Evolutionary conservation across 179 eudicot genomes (phyloP), one percentile per base, ranked within the genome.

Genomic region (Spinacia oleracea): DNA sequence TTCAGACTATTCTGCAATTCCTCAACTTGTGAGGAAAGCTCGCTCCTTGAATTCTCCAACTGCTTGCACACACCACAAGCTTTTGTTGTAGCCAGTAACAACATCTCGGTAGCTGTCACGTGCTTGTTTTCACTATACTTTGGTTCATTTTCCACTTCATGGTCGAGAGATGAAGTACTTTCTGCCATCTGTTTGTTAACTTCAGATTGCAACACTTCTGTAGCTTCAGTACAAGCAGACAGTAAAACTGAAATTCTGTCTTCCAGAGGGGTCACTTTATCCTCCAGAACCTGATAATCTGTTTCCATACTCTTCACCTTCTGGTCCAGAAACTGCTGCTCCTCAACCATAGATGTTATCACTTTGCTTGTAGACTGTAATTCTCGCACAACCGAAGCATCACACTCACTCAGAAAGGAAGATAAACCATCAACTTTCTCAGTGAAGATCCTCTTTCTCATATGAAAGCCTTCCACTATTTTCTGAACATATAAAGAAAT

Each of bases 201-300:
- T 77, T 84, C 85, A 38, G 32, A 72, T 66, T 89, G 84, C 83
- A 92, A 82, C 72, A 84, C 82, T 68, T 83, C 76, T 11, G 90
- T 80, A 77, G 90, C 93, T 78, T 88, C 85, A 53, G 83, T 51
- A 83, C 96, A 93, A 81, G 90, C 93, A 80, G 94, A 87, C 69
- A 82, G 79, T 73, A 94, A 78, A 81, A 81, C 70, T 67, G 83
- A 75, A 74, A 82, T 80, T 62, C 83, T 91, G 69, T 85, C 80
- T 84, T 89, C 91, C 85, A 91, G 74, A 35, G 83, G 76, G 65
- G 75, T 81, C 23, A 86, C 82, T 76, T 74, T 79, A 71, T 79
- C 79, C 51, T 88, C 85, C 70, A 86, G 88, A 16, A 74, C 82
- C 74, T 84, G 83, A 70, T 85, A 83, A 59, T 84, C 86, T 76